Conservation (phyloP, 495 filamentous ascomycete genomes). For the Hyphodiscus hymeniophilus region DNA sequence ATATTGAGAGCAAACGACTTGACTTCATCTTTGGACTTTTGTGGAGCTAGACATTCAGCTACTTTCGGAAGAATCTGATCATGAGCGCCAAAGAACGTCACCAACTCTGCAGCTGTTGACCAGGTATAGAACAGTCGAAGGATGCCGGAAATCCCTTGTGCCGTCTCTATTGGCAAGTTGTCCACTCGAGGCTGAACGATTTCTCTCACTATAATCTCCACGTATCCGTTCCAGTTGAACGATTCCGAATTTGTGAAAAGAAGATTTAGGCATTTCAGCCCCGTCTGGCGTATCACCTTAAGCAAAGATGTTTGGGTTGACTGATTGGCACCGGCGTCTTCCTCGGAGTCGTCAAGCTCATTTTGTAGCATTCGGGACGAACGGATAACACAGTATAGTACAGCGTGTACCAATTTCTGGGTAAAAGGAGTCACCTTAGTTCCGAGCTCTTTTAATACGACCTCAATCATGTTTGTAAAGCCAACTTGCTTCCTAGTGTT, state of each 20-base stretch:
- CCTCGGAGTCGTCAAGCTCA: slow-evolving; percentile 24
- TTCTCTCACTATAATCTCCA: slow-evolving; percentile 60
- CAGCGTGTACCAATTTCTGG: slow-evolving; percentile 55
- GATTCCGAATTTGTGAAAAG: slow-evolving; percentile 62
- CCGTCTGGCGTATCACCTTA: slow-evolving; percentile 62
- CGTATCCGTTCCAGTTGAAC: slow-evolving; percentile 63
- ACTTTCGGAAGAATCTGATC: slow-evolving; percentile 55
- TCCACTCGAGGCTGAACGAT: slow-evolving; percentile 68
- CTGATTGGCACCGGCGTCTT: slow-evolving; percentile 36
- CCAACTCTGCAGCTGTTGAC: slow-evolving; percentile 56
- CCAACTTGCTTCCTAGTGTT: slow-evolving; percentile 74
- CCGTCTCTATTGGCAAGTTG: slow-evolving; percentile 76
- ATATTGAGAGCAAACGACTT: slow-evolving; percentile 75
- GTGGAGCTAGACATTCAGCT: slow-evolving; percentile 59
- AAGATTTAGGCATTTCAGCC: slow-evolving; percentile 68
- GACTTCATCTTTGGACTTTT: slow-evolving; percentile 80
- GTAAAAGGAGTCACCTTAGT: slow-evolving; percentile 54
- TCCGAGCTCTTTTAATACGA: slow-evolving; percentile 78
- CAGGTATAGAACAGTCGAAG: slow-evolving; percentile 76
- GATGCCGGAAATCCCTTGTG: slow-evolving; percentile 77
- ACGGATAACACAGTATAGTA: slow-evolving; percentile 69
- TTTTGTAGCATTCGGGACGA: slow-evolving; percentile 51
- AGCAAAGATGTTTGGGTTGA: slow-evolving; percentile 45
- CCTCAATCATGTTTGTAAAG: slow-evolving; percentile 80
- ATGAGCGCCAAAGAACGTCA: slow-evolving; percentile 61